A percentile compares a stretch with the other conserved stretches of the same genome.
Evolutionary conservation across 2,329 filamentous ascomycete species (phyloP).

Genomic region (Saccharata proteae): DNA sequence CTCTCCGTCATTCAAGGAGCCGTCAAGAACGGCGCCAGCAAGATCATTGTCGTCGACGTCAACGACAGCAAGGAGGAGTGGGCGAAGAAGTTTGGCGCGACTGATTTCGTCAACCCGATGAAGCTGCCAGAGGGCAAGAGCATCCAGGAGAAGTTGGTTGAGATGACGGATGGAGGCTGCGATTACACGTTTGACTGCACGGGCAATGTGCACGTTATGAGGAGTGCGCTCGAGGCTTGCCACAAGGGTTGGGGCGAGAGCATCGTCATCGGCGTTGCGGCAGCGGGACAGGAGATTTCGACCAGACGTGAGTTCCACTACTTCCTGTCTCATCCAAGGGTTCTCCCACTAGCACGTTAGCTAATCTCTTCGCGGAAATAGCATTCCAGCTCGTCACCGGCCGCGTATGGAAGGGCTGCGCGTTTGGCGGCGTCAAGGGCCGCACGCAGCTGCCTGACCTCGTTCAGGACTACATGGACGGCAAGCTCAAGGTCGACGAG

Average conservation of each 20-base stretch:
- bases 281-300: slow-evolving; percentile 88
- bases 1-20: slow-evolving; percentile 91
- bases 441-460: slow-evolving; percentile 81
- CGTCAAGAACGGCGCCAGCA: slow-evolving; percentile 66
- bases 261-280: slow-evolving; percentile 95
- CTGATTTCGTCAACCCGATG: slow-evolving; percentile 85
- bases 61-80: slow-evolving; percentile 88
- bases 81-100: slow-evolving; percentile 89
- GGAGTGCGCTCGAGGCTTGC: slow-evolving; percentile 88
- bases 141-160: slow-evolving; percentile 83
- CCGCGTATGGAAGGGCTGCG: slow-evolving; percentile 94
- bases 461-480: slow-evolving; percentile 78
- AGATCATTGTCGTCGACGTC: slow-evolving; percentile 68
- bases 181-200: slow-evolving; percentile 99
- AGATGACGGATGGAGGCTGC: slow-evolving; percentile 95
- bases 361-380: slow-evolving; percentile 24
- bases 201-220: slow-evolving; percentile 92
- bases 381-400: slow-evolving; percentile 98
- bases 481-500: slow-evolving; percentile 93
- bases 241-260: slow-evolving; percentile 99
- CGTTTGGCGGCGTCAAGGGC: slow-evolving; percentile 96
- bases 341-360: not conserved
- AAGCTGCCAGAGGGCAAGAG: slow-evolving; percentile 55
- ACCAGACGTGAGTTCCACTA: slow-evolving; percentile 65
- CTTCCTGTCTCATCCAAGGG: not conserved